A percentile compares a stretch with the other conserved stretches of the same genome.
These are phyloP conservation scores for Larix sibirica DNA, from an alignment of 83 land plant species.

Conservation along the genomic window DNA sequence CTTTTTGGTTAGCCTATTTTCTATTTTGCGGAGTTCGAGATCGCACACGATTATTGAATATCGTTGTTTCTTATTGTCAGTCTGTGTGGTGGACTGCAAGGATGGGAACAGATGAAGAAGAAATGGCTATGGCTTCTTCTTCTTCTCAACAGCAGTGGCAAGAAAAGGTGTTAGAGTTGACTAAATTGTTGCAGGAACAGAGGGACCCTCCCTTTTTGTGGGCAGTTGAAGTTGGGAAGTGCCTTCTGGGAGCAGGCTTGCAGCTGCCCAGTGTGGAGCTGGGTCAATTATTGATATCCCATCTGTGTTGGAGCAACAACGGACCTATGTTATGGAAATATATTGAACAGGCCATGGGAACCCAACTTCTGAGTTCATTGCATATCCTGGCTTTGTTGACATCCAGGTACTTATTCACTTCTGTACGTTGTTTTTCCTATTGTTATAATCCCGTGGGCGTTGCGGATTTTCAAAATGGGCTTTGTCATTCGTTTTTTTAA, in stretches of 20 bases:
- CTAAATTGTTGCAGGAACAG: slow-evolving; percentile 42
- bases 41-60: too few species aligned
- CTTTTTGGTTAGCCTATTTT: too few species aligned
- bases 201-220: slow-evolving; percentile 50
- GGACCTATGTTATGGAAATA: slow-evolving; percentile 57
- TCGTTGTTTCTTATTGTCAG: too few species aligned
- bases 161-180: slow-evolving; percentile 35
- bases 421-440: background rate
- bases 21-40: too few species aligned
- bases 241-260: slow-evolving; percentile 21
- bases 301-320: slow-evolving; percentile 38
- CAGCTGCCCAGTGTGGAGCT: slow-evolving; percentile 51
- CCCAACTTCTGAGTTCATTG: slow-evolving; percentile 43
- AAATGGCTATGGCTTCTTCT: background rate
- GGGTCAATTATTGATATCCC: slow-evolving; percentile 39
- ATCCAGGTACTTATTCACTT: slow-evolving; percentile 26
- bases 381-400: slow-evolving; percentile 67
- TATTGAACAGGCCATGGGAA: slow-evolving; percentile 44
- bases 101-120: background rate
- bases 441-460: background rate
- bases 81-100: too few species aligned
- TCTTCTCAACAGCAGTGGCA: background rate
- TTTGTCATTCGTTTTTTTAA: too few species aligned
- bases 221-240: slow-evolving; percentile 47
- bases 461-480: background rate